Conservation (phyloP, 805 yeast species). For the Barnettozyma vustinii region DNA sequence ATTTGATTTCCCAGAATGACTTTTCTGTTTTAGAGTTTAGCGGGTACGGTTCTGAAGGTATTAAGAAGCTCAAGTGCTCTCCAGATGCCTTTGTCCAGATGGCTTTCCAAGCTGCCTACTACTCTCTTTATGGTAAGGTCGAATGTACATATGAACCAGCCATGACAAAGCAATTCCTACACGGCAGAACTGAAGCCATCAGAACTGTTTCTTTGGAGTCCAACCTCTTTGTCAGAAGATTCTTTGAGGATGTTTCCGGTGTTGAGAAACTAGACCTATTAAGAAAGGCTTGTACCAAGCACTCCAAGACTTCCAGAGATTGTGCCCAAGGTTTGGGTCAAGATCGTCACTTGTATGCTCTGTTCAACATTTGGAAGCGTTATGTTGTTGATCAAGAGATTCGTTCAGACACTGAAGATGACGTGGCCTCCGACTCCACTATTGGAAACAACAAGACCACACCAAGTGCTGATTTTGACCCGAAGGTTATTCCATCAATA, state of each 20-base stretch:
- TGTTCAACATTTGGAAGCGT: constrained; percentile 82
- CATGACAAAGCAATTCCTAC: constrained; percentile 83
- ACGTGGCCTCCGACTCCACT: constrained; percentile 20
- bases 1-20: constrained; percentile 84
- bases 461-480: constrained; percentile 8
- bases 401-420: constrained; percentile 13
- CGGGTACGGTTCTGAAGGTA: constrained; percentile 65
- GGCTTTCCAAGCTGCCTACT: constrained; percentile 90
- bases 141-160: constrained; percentile 96
- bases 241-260: constrained; percentile 64
- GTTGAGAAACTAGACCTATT: constrained; percentile 51
- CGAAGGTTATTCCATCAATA: constrained; percentile 55
- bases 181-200: constrained; percentile 91
- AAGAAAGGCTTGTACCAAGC: constrained; percentile 65
- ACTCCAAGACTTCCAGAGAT: constrained; percentile 58
- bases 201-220: constrained; percentile 80
- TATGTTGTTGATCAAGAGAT: constrained; percentile 31
- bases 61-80: constrained; percentile 79
- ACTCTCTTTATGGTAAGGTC: constrained; percentile 86
- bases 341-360: constrained; percentile 84
- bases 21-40: constrained; percentile 72
- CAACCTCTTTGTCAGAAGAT: constrained; percentile 75
- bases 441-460: constrained; percentile 13
- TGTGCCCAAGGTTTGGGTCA: constrained; percentile 82
- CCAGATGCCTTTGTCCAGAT: constrained; percentile 95